Evolutionary conservation across 2,329 filamentous ascomycete genomes (phyloP), one percentile per base, ranked within the genome.

Genomic region (Cercospora zeina): DNA sequence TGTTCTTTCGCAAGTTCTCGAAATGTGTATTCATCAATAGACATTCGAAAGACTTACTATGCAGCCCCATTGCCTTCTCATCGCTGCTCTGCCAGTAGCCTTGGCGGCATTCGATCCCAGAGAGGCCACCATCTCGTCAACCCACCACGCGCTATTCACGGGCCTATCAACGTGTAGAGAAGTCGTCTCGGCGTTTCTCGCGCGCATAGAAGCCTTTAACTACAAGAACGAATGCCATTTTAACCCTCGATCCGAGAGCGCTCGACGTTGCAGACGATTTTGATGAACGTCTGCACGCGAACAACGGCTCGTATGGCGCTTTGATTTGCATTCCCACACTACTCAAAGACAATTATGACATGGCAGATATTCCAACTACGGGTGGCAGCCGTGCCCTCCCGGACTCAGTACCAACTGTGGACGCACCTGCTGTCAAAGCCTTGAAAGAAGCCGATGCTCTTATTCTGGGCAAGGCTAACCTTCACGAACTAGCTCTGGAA

Each of bases 311-410:
- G 0, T 64, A 65, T 30, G 81, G 79, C 0, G 70, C 79, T 0
- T 75, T 89, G 1, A 85, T 88, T 71, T 86, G 86, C 69, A 77
- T 89, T 16, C 86, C 86, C 0, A 72, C 87, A 11, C 69, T 89
- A 4, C 73, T 88, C 5, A 89, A 89, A 71, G 86, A 89, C 73
- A 89, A 87, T 69, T 87, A 82, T 69, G 81, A 86, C 59, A 83
- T 83, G 0, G 66, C 72, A 0, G 79, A 80, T 19, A 81, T 85
- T 73, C 80, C 80, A 47, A 88, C 86, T 0, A 88, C 85, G 0
- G 85, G 82, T 0, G 83, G 80, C 4, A 82, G 77, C 62, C 67
- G 80, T 7, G 82, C 79, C 4, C 74, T 89, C 8, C 78, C 78
- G 33, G 69, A 76, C 1, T 82, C 80, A 21, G 74, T 72, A 58